phyloP scores from a whole-genome alignment of 306 rosid species.

The Lathyrus sativus region DNA sequence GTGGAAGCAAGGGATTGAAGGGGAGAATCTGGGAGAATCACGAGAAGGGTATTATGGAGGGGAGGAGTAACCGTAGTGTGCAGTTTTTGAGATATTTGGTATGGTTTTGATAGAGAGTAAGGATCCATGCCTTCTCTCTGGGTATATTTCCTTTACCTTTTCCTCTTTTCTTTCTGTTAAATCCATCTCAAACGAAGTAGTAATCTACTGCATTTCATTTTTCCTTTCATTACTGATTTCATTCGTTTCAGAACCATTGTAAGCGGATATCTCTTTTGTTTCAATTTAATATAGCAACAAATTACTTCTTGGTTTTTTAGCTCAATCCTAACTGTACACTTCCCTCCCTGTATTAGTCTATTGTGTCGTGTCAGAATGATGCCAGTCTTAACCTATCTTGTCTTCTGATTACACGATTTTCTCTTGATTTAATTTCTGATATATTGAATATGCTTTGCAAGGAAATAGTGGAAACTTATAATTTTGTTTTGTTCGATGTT shows the following conservation, averaged over 20 bases:
- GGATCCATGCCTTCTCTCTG: not conserved
- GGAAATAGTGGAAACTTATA: conserved; percentile 9
- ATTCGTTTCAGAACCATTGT: not conserved
- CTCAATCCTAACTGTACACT: too few relatives aligned
- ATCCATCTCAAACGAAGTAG: not conserved
- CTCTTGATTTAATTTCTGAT: conserved; percentile 10
- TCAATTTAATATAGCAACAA: not conserved
- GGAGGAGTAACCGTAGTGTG: not conserved
- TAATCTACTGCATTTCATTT: not conserved
- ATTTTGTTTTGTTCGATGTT: not conserved
- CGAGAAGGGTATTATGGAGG: not conserved
- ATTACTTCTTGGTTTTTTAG: not conserved
- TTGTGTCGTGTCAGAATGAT: conserved; percentile 8
- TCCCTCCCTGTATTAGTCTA: not conserved
- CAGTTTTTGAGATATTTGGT: not conserved
- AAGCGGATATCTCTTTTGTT: not conserved
- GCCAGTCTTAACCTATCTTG: not conserved
- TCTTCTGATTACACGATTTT: conserved; percentile 17
- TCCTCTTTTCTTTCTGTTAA: not conserved
- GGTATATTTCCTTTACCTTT: not conserved
- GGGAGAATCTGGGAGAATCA: not conserved
- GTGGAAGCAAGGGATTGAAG: not conserved
- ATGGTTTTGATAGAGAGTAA: not conserved
- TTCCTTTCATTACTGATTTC: not conserved
- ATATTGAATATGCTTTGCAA: conserved; percentile 20